Conservation (phyloP, 148 eudicot species). For the Talinum fruticosum region DNA sequence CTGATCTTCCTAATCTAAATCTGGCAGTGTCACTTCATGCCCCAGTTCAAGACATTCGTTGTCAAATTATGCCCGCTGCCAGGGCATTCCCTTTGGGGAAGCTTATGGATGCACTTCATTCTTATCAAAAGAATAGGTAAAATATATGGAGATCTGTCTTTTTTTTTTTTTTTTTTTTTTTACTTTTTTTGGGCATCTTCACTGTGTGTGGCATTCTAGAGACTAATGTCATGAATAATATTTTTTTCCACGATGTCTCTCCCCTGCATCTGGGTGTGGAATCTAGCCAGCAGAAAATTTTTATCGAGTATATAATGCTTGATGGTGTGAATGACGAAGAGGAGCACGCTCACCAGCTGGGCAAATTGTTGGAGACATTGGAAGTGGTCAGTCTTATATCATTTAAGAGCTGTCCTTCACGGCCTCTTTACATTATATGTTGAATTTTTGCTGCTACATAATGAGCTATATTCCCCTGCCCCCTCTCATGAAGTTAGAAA, state of each 20-base stretch:
- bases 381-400: constrained; percentile 65
- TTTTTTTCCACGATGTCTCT: background rate
- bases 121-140: constrained; percentile 77
- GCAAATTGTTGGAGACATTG: constrained; percentile 73
- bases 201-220: background rate
- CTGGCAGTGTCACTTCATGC: constrained; percentile 97
- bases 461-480: no score
- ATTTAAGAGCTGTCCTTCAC: background rate
- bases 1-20: constrained; percentile 73
- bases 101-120: constrained; percentile 76
- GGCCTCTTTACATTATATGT: background rate
- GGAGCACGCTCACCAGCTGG: constrained; percentile 91
- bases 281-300: constrained; percentile 85
- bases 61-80: constrained; percentile 99
- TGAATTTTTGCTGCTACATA: no score
- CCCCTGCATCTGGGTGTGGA: background rate
- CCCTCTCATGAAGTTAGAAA: no score
- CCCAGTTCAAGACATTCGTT: constrained; percentile 94
- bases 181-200: background rate
- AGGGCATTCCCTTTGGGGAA: constrained; percentile 89
- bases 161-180: background rate
- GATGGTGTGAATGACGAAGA: constrained; percentile 93
- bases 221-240: constrained; percentile 13
- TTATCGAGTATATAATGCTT: constrained; percentile 99
- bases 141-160: background rate